phyloP scores from a whole-genome alignment of 1,139 yeast species.

The Taphrina populina region DNA sequence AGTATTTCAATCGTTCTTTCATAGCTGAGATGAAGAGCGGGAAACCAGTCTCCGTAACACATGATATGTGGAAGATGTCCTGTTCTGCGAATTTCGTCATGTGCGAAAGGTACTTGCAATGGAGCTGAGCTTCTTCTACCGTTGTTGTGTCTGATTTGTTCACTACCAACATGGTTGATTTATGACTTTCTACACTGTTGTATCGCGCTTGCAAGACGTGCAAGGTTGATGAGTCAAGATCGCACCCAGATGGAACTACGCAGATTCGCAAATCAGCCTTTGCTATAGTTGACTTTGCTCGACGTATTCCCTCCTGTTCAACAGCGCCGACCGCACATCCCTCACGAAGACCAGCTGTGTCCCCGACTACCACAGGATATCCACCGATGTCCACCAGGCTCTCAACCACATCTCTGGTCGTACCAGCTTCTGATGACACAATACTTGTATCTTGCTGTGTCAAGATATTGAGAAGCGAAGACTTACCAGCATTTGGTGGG shows the following conservation, averaged over 20 bases:
- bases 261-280: conserved; percentile 63
- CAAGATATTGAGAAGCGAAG: conserved; percentile 71
- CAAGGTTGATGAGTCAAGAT: too few relatives aligned
- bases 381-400: conserved; percentile 80
- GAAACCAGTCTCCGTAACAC: neutral
- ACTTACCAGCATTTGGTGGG: conserved; percentile 96
- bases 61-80: conserved; percentile 6
- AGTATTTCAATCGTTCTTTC: conserved; percentile 16
- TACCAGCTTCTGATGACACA: conserved; percentile 89
- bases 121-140: conserved; percentile 41
- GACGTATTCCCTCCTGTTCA: conserved; percentile 76
- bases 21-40: conserved; percentile 32
- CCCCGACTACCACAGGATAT: conserved; percentile 77
- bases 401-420: conserved; percentile 86
- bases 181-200: conserved; percentile 42
- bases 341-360: conserved; percentile 84
- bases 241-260: too few relatives aligned
- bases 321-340: conserved; percentile 51
- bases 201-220: too few relatives aligned
- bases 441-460: conserved; percentile 84
- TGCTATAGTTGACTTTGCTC: conserved; percentile 63
- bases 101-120: neutral
- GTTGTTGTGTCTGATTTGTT: conserved; percentile 41
- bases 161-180: conserved; percentile 31
- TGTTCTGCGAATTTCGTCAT: neutral